Percentiles rank a stretch among this genome's conserved stretches.
These are phyloP conservation scores for Vaccinium corymbosum DNA, from an alignment of 148 eudicot species.

Conservation along the genomic window DNA sequence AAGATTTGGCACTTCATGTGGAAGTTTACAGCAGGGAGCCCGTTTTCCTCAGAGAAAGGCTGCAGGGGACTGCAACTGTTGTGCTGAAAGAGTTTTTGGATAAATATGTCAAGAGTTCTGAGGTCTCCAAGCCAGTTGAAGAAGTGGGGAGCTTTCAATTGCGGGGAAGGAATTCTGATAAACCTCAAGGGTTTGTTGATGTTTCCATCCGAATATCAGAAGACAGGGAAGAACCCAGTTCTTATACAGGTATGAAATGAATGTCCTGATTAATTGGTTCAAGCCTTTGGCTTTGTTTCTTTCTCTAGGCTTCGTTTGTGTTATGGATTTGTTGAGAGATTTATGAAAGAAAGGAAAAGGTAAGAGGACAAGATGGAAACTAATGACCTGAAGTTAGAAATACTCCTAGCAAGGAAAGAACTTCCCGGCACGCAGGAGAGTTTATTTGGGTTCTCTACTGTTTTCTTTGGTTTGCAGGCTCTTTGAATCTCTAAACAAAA, in stretches of 20 bases:
- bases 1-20: conserved; percentile 45
- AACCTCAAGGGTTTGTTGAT: conserved; percentile 79
- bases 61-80: conserved; percentile 57
- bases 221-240: conserved; percentile 43
- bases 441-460: not conserved
- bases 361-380: not conserved
- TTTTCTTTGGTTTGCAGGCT: not conserved
- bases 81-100: conserved; percentile 58
- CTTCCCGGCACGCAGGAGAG: not conserved
- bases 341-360: not conserved
- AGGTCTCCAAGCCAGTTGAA: conserved; percentile 40
- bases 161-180: conserved; percentile 46
- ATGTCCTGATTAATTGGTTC: not conserved
- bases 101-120: conserved; percentile 33
- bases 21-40: conserved; percentile 84
- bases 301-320: not conserved
- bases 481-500: not conserved
- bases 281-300: not conserved
- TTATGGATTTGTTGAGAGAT: not conserved
- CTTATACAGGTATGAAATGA: conserved; percentile 36
- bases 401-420: too few relatives aligned
- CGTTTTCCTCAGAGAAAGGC: conserved; percentile 61
- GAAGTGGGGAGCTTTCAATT: conserved; percentile 87
- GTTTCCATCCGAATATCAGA: conserved; percentile 62
- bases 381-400: not conserved